Percentiles rank a stretch among this genome's conserved stretches.
Evolutionary conservation across 2,329 filamentous ascomycete genomes (phyloP).

Genomic region (Talaromyces sp.): DNA sequence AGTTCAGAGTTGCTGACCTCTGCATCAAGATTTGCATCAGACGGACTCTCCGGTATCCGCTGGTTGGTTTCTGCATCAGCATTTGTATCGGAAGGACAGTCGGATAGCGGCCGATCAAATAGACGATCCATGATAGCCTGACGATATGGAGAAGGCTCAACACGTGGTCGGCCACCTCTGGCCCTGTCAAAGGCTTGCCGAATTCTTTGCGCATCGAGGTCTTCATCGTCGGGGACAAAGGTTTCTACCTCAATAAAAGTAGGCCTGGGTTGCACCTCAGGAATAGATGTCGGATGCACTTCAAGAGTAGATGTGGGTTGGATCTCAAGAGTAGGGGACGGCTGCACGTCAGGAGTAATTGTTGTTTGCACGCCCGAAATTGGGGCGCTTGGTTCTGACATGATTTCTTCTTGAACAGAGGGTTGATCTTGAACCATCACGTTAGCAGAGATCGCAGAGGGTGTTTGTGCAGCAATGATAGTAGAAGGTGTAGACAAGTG

Average conservation of each 20-base stretch:
- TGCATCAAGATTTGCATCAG: background rate
- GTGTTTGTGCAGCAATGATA: background rate
- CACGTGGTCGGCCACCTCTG: background rate
- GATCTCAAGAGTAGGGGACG: no score
- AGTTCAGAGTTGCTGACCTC: background rate
- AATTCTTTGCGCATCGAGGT: background rate
- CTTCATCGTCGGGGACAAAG: background rate
- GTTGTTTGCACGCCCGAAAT: background rate
- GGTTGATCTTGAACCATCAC: background rate
- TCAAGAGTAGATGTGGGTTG: background rate
- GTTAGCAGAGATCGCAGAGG: conserved; percentile 2
- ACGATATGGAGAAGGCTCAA: background rate
- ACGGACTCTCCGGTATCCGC: no score
- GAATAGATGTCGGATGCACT: background rate
- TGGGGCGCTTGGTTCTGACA: background rate
- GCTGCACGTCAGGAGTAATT: background rate
- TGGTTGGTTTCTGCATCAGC: background rate
- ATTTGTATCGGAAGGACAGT: background rate
- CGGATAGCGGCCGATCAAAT: no score
- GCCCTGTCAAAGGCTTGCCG: background rate
- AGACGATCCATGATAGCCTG: background rate
- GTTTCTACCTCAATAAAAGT: background rate
- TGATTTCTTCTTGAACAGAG: background rate
- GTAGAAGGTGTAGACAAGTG: background rate
- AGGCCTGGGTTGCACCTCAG: background rate